Percentiles rank a stretch among this genome's conserved stretches.
Conservation (phyloP, 2,329 filamentous ascomycete species). For the Hypomyces perniciosus region DNA sequence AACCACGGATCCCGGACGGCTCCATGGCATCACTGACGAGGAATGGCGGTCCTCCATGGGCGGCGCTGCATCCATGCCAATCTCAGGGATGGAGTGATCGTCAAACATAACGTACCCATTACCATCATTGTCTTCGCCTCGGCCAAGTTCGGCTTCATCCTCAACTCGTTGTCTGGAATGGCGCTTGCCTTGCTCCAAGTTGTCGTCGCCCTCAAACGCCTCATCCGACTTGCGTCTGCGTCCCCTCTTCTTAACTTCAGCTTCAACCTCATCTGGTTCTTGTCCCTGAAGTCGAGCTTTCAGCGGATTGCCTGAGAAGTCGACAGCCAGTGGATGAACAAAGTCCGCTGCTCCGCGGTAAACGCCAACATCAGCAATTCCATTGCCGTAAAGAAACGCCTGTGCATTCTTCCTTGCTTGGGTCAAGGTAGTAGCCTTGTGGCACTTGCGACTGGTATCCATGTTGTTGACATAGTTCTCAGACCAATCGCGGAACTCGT, state of each 20-base stretch:
- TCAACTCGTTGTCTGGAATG: constrained; percentile 33
- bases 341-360: constrained; percentile 21
- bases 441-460: constrained; percentile 28
- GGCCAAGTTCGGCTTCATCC: constrained; percentile 24
- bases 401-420: constrained; percentile 36
- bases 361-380: constrained; percentile 29
- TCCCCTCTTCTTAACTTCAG: constrained; percentile 17
- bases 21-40: constrained; percentile 49
- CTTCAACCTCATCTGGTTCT: constrained; percentile 16
- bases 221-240: constrained; percentile 39
- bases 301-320: constrained; percentile 41
- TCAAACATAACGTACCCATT: constrained; percentile 28
- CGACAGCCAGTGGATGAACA: constrained; percentile 37
- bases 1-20: constrained; percentile 38
- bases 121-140: constrained; percentile 18
- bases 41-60: constrained; percentile 62
- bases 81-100: constrained; percentile 50
- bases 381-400: constrained; percentile 26
- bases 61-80: constrained; percentile 61
- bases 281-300: constrained; percentile 26
- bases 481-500: constrained; percentile 36
- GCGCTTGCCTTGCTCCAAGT: constrained; percentile 19
- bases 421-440: constrained; percentile 20
- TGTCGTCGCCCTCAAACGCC: constrained; percentile 36
- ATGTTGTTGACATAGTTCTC: constrained; percentile 50